Evolutionary conservation across 2,329 filamentous ascomycete species (phyloP), one percentile per base, ranked within the genome.

Genomic region (Neopestalotiopsis clavispora): DNA sequence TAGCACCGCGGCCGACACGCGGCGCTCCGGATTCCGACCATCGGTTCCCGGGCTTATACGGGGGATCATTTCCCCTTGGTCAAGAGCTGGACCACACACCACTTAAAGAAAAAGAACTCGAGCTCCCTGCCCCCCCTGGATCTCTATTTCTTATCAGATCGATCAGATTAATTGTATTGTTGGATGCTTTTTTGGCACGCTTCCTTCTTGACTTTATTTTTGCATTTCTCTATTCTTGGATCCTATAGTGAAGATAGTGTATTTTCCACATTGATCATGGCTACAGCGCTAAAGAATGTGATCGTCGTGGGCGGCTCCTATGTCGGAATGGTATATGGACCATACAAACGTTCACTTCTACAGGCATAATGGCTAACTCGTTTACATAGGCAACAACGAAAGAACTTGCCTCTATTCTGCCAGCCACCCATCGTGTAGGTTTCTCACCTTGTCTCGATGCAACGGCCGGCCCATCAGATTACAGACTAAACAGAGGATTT

Each of bases 281-380:
- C 72, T 34, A 40, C 71, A 12, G 69, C 68, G 30, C 68, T 78
- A 7, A 79, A 77, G 45, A 83, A 82, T 38, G 76, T 85, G 38
- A 77, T 85, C 20, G 77, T 84, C 1, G 74, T 86, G n/a, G 84
- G 84, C 32, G 84, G 80, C 6, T 85, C 83, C 1, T 86, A 84
- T 67, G 83, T 81, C 2, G 84, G 84, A 1, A 75, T 79, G 68
- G 79, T 82, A 40, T 72, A 73, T 71, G 42, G 12, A 60, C 9
- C 10, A n/a, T 60, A 45, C 13, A 63, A 13, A 30, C 12, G 23
- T 23, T 28, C 23, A 13, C 4, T 66, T 4, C 14, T 28, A 58
- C 5, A 42, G n/a, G 14, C 10, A 40, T 40, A 1, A 38, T 49
- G n/a, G 20, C 52, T 30, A 3, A 66, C 7, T 49, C 17, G 12